phyloP scores from a whole-genome alignment of 2,329 filamentous ascomycete genomes.

The Fusarium anthophilum region DNA sequence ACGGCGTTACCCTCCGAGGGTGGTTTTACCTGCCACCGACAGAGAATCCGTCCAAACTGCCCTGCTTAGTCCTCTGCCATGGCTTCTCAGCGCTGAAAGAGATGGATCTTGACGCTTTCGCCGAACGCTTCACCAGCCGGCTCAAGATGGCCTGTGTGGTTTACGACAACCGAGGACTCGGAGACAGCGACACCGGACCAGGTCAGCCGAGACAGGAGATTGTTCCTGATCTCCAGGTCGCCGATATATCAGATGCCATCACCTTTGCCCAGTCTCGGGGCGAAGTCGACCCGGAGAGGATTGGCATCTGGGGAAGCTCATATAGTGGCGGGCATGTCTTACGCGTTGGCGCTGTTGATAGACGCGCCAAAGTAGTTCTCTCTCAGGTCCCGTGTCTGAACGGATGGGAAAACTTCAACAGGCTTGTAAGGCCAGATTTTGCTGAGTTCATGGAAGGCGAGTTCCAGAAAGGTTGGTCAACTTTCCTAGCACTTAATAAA shows the following conservation, averaged over 20 bases:
- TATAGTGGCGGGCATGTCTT: not conserved
- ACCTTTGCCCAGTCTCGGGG: not conserved
- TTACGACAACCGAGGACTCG: not conserved
- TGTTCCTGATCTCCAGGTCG: not conserved
- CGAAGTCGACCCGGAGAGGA: not conserved
- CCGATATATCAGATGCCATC: not conserved
- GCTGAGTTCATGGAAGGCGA: not conserved
- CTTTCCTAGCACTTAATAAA: accelerated
- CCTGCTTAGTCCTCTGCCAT: not conserved
- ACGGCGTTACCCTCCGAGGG: not conserved
- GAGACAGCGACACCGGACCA: not conserved
- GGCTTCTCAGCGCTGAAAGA: not conserved
- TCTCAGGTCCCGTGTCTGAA: not conserved
- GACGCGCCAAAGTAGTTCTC: not conserved
- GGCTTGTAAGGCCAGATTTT: not conserved
- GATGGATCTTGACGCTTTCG: not conserved
- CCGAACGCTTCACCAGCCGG: not conserved
- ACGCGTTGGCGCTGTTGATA: not conserved
- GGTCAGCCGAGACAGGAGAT: not conserved
- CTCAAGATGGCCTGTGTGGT: not conserved
- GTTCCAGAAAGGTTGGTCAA: not conserved
- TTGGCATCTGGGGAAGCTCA: not conserved
- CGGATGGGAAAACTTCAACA: not conserved
- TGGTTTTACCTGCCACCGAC: not conserved
- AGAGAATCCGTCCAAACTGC: not conserved